Evolutionary conservation across 129 eudicot genomes (phyloP).

Genomic region (Heracleum sosnowskyi): DNA sequence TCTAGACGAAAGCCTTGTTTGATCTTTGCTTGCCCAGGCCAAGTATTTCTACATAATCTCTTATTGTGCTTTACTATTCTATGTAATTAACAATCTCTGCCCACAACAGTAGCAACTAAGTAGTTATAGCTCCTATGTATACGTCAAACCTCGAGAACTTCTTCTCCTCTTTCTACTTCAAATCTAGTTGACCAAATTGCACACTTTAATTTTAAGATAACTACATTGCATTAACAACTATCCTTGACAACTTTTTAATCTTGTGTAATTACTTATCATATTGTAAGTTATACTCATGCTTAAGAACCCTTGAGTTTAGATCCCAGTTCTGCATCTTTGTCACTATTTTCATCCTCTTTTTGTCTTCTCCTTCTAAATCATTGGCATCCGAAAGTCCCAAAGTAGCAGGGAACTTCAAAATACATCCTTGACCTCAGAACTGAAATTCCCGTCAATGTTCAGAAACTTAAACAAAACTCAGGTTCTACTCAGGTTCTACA

Average conservation of each 20-base stretch:
- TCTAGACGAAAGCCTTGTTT: neutral
- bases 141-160: too few species aligned
- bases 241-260: too few species aligned
- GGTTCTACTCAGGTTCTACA: slow-evolving; percentile 34
- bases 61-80: too few species aligned
- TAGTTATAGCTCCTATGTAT: too few species aligned
- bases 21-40: neutral
- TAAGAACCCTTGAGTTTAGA: slow-evolving; percentile 49
- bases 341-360: slow-evolving; percentile 36
- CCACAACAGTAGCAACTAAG: too few species aligned
- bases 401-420: slow-evolving; percentile 35
- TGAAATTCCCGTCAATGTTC: slow-evolving; percentile 55
- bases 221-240: too few species aligned
- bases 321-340: slow-evolving; percentile 30
- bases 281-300: slow-evolving; percentile 24
- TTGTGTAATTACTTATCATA: neutral
- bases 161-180: too few species aligned
- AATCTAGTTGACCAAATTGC: too few species aligned
- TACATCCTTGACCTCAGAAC: slow-evolving; percentile 53
- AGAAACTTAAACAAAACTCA: slow-evolving; percentile 33
- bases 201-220: too few species aligned
- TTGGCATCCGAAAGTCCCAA: slow-evolving; percentile 68
- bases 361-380: slow-evolving; percentile 67
- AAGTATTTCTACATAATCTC: neutral
- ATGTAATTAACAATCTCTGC: too few species aligned